A percentile compares a stretch with the other conserved stretches of the same genome.
Evolutionary conservation across 2,329 filamentous ascomycete species (phyloP).

Genomic region (Alternaria hordeiaustralica): DNA sequence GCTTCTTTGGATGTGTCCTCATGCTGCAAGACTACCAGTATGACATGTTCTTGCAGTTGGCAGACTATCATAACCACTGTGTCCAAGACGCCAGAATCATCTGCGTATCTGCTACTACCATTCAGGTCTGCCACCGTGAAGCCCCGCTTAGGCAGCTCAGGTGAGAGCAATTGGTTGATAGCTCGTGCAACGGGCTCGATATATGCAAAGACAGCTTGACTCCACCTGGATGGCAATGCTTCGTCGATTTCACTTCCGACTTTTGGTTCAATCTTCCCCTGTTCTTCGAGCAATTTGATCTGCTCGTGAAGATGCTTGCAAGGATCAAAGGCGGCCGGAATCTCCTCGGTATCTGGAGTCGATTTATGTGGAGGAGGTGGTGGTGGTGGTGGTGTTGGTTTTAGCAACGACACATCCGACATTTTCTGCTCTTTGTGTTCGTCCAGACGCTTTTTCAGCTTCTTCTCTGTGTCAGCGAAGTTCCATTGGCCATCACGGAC

Average conservation of each 20-base stretch:
- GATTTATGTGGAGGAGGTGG: background rate
- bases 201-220: background rate
- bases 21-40: background rate
- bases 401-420: background rate
- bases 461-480: background rate
- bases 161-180: background rate
- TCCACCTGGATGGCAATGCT: background rate
- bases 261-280: background rate
- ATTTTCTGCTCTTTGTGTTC: background rate
- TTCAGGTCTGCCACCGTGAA: background rate
- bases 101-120: background rate
- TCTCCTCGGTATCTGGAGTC: background rate
- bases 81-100: background rate
- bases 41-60: background rate
- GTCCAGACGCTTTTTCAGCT: background rate
- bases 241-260: background rate
- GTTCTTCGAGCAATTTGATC: background rate
- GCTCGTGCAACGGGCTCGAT: conserved; percentile 8
- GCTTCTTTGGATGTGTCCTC: background rate
- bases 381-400: background rate
- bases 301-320: conserved; percentile 10
- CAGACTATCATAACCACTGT: background rate
- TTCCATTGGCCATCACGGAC: background rate
- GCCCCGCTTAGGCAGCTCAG: background rate
- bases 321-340: background rate